Evolutionary conservation across 2,329 filamentous ascomycete species (phyloP).

Genomic region (Piedraia hortae): DNA sequence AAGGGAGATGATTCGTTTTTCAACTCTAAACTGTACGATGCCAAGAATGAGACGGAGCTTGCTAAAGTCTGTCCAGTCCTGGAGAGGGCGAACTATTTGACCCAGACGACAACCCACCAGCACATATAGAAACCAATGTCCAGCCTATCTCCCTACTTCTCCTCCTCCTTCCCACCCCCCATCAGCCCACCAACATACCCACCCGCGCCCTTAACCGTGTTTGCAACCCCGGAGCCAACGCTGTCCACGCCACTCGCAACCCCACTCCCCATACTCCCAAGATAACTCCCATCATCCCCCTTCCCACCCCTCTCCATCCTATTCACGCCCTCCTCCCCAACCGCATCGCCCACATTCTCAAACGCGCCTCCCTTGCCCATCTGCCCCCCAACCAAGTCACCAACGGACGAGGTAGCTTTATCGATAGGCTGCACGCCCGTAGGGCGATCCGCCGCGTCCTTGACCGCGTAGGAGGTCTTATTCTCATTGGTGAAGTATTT

Average conservation of each 20-base stretch:
- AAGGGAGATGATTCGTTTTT: too few species aligned
- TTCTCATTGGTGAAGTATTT: slow-evolving; percentile 50
- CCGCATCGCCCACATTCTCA: slow-evolving; percentile 33
- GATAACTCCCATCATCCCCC: slow-evolving; percentile 29
- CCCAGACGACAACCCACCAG: too few species aligned
- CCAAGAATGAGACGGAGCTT: too few species aligned
- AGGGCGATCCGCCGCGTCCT: slow-evolving; percentile 21
- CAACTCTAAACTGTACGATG: too few species aligned
- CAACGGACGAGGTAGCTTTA: slow-evolving; percentile 37
- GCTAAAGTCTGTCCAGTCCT: too few species aligned
- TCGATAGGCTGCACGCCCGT: slow-evolving; percentile 34
- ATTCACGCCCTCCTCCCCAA: slow-evolving; percentile 38
- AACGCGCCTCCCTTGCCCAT: slow-evolving; percentile 40
- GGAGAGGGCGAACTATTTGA: too few species aligned
- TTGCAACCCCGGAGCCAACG: slow-evolving; percentile 8
- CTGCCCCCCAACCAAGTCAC: slow-evolving; percentile 34
- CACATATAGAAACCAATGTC: too few species aligned
- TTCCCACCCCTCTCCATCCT: slow-evolving; percentile 35
- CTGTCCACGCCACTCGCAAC: slow-evolving; percentile 11
- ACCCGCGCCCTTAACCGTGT: slow-evolving; percentile 9
- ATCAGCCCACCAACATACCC: slow-evolving; percentile 11
- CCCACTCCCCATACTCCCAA: slow-evolving; percentile 13
- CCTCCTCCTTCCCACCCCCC: slow-evolving; percentile 10
- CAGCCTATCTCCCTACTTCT: slow-evolving; percentile 2
- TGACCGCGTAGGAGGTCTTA: slow-evolving; percentile 43